Evolutionary conservation across 225 moss, liverwort and hornwort species (phyloP).

Genomic region (Polytrichum commune): DNA sequence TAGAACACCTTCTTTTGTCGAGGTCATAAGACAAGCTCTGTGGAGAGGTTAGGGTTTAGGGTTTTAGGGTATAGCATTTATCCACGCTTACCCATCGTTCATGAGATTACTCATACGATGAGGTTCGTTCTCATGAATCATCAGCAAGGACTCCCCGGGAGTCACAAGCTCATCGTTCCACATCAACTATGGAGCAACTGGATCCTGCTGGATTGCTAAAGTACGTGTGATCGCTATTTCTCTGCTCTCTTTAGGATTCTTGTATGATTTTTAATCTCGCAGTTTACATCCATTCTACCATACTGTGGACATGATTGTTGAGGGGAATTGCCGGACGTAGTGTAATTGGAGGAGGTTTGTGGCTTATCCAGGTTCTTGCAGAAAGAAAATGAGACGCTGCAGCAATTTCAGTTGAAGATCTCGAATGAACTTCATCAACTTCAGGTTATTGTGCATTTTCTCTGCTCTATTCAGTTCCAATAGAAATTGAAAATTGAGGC

Average conservation of each 20-base stretch:
- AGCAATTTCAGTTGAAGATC: constrained; percentile 47
- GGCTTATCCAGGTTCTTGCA: constrained; percentile 38
- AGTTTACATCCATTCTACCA: background rate
- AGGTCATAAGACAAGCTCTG: too few species aligned
- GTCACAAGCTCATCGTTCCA: background rate
- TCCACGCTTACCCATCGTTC: too few species aligned
- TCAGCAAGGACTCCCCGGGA: too few species aligned
- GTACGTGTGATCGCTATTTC: background rate
- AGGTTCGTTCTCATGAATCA: too few species aligned
- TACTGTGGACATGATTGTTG: too few species aligned
- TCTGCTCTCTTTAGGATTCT: background rate
- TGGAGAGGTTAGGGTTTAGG: too few species aligned
- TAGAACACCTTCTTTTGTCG: too few species aligned
- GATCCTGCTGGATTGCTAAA: background rate
- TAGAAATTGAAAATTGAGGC: too few species aligned
- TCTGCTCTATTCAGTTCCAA: background rate
- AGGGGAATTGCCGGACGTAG: too few species aligned
- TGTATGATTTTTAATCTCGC: background rate
- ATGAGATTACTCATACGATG: too few species aligned
- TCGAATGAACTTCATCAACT: constrained; percentile 57
- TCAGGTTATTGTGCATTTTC: constrained; percentile 29
- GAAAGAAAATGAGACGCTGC: constrained; percentile 41
- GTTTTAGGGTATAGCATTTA: too few species aligned
- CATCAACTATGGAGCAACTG: constrained; percentile 1
- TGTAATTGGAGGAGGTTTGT: background rate